phyloP scores from a whole-genome alignment of 2,329 filamentous ascomycete genomes.

The Ophiostoma australiae region DNA sequence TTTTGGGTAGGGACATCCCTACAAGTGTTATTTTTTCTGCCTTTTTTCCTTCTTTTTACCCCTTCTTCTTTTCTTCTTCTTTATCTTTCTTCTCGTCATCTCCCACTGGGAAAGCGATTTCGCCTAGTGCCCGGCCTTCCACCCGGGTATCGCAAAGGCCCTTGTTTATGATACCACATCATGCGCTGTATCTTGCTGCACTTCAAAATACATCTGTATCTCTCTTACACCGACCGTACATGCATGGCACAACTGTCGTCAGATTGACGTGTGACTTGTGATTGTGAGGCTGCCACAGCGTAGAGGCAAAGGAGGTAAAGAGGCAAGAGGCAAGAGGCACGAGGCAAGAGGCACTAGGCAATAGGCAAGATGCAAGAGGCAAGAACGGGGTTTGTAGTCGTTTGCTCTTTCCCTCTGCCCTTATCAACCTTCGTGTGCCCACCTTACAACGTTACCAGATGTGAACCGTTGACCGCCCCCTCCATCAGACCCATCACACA shows the following conservation, averaged over 20 bases:
- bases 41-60: not conserved
- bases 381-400: not conserved
- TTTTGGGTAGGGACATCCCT: not conserved
- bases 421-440: not conserved
- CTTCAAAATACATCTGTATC: not conserved
- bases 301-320: not conserved
- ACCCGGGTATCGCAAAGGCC: not conserved
- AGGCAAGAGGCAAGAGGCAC: not conserved
- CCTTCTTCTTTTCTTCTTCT: not conserved
- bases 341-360: not conserved
- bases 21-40: not conserved
- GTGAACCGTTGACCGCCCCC: not conserved
- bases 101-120: not conserved
- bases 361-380: not conserved
- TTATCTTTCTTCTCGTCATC: not conserved
- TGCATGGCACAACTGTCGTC: not conserved
- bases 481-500: no score
- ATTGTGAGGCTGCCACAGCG: not conserved
- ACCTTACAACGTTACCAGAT: not conserved
- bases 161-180: slow-evolving; percentile 21
- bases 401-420: not conserved
- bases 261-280: not conserved
- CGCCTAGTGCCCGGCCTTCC: not conserved
- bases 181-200: slow-evolving; percentile 9
- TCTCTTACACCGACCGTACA: not conserved